Base-by-base conservation (phyloP, 2,329 filamentous ascomycete genomes). In the Ophiostoma angusticollis region DNA sequence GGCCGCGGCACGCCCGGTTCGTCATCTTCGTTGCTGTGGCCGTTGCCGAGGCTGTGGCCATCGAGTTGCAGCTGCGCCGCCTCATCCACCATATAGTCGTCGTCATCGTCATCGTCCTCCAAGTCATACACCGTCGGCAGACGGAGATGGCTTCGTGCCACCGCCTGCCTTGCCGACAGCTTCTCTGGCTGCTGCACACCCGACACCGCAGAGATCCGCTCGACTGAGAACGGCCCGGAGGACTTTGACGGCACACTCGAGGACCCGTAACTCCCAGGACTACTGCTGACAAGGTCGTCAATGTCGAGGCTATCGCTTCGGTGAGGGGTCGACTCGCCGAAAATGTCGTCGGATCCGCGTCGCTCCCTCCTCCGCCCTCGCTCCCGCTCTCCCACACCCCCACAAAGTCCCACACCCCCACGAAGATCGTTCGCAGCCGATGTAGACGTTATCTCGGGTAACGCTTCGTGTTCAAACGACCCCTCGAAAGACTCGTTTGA, bases 1-100 rank as follows among this genome's bases (percentile, higher is more conserved):
- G 55, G 55, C 7, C 56, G 47, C 7, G 54, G 54, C 6, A 56
- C 40, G 18, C 48, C 54, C 9, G 11, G 28, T 11, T 30, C 22
- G 13, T 22, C 18, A 4, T 37, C 13, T 22, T 35, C 35, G 43
- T 27, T 19, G 35, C 43, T 46, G 24, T 34, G 39, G 21, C 31
- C 29, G 16, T 43, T 24, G 9, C n/a, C 22, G 19, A 6, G 35
- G 5, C 17, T 19, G 22, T 29, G 25, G 14, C 30, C 17, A n/a
- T 34, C 29, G 9, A 33, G 31, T 3, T 23, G 6, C 21, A 37
- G 9, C 12, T 33, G 28, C 5, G 18, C 9, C 4, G 22, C 27
- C 13, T 34, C 36, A 11, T 35, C 36, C 11, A 41, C 35, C 2
- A 28, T 9, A 17, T n/a, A 35, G 28, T 35, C 30, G 21, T 40